Evolutionary conservation across 2,329 filamentous ascomycete genomes (phyloP), one percentile per base, ranked within the genome.

Genomic region (Pezicula rhizophila): DNA sequence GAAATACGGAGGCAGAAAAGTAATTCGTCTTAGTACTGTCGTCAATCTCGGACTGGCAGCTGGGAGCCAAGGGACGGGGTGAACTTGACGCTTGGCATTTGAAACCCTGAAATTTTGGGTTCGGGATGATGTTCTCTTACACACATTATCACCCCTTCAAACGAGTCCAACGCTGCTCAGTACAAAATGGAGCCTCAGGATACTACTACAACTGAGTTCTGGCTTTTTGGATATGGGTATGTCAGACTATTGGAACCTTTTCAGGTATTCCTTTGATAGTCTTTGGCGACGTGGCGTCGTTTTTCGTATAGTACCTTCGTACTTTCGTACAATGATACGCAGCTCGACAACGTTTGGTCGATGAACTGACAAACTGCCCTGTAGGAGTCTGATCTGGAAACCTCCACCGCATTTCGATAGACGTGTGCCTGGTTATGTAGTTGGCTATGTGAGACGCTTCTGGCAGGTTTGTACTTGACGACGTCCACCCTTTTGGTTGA

Each of bases 221-320:
- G 93, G 93, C 75, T 99, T 41, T 97, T 96, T 68, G 93, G 93
- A 53, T 99, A 97, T 64, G 93, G 92, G 92, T 96, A 74, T 57
- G 76, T 71, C 28, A 51, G 51, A 58, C 52, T 42, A 51, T 34
- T 44, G 15, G 12, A 15, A 10, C 26, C 15, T 38, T 4, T 8
- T 15, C 5, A 15, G 11, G n/a, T 2, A 17, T 12, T n/a, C 39
- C n/a, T 44, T 44, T 46, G 25, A 52, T 40, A 48, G 20, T 17
- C 26, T 49, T 34, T 42, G 37, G 7, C 18, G 7, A 25, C 17
- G 5, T 8, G 33, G 17, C 14, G 44, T 26, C 38, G 8, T 38
- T 18, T 40, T 23, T 15, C 15, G 23, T 23, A 23, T 23, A 23
- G 23, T 23, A 23, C 6, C 6, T 23, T 23, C 23, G 23, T 23